Conservation (phyloP, 768 basidiomycete genomes). For the Daedalea quercina region DNA sequence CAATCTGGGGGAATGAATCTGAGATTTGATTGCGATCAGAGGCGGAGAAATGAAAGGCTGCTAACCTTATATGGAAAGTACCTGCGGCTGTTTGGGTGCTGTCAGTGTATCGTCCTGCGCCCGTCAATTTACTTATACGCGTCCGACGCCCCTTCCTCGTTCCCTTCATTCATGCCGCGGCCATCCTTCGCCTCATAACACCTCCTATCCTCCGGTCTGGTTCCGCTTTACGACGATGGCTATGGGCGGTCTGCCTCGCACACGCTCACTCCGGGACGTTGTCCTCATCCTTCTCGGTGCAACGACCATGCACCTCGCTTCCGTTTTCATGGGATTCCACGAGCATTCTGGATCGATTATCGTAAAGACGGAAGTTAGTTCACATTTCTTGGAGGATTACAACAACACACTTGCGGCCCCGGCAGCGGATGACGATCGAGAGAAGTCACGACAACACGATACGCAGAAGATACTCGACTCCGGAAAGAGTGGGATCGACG, state of each 20-base stretch:
- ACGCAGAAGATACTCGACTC: background rate
- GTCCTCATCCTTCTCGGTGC: constrained; percentile 55
- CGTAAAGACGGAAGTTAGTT: constrained; percentile 24
- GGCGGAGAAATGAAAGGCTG: background rate
- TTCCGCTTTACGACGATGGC: constrained; percentile 2
- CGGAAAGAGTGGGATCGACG: constrained; percentile 6
- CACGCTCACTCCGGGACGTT: constrained; percentile 49
- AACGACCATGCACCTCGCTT: constrained; percentile 46
- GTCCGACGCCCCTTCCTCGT: too few species aligned
- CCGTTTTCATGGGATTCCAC: constrained; percentile 30
- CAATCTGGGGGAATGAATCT: background rate
- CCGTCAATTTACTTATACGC: too few species aligned
- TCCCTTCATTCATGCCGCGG: background rate
- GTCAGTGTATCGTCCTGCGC: too few species aligned
- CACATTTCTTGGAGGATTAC: constrained; percentile 5
- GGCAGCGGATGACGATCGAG: constrained; percentile 5
- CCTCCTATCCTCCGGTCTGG: constrained; percentile 3
- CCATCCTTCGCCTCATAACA: constrained; percentile 2
- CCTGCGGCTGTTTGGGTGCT: too few species aligned
- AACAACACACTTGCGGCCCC: constrained; percentile 3
- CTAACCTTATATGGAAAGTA: background rate
- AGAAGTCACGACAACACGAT: background rate
- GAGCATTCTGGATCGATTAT: constrained; percentile 23
- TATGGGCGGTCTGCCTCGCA: constrained; percentile 21
- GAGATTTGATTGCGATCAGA: background rate